A percentile compares a stretch with the other conserved stretches of the same genome.
phyloP scores from a whole-genome alignment of 495 filamentous ascomycete genomes.

The Podospora australis region DNA sequence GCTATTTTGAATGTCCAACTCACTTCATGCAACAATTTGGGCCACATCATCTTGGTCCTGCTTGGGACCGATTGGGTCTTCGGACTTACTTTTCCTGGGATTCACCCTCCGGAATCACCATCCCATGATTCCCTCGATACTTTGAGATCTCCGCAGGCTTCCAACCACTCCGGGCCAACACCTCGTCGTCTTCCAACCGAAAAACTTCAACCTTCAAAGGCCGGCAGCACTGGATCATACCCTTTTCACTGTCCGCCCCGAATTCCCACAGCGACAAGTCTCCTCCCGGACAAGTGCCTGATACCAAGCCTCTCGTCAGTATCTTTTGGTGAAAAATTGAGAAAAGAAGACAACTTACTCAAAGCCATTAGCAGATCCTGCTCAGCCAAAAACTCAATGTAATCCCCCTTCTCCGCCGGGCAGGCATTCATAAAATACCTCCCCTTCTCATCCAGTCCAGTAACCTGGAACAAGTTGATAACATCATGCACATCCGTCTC shows the following conservation, averaged over 20 bases:
- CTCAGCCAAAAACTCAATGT: constrained; percentile 73
- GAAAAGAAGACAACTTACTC: constrained; percentile 29
- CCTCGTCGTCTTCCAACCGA: constrained; percentile 44
- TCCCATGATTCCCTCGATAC: constrained; percentile 64
- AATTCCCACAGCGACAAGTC: constrained; percentile 74
- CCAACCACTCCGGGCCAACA: constrained; percentile 52
- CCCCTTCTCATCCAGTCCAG: constrained; percentile 62
- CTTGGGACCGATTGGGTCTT: no score
- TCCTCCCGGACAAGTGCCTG: constrained; percentile 46
- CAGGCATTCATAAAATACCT: constrained; percentile 72
- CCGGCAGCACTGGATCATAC: constrained; percentile 68
- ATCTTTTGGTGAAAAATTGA: background rate
- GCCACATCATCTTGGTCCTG: no score
- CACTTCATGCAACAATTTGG: no score
- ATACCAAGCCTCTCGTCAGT: constrained; percentile 22
- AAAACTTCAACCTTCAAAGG: constrained; percentile 67
- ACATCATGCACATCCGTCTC: constrained; percentile 77
- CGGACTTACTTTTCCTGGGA: background rate
- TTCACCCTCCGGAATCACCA: constrained; percentile 28
- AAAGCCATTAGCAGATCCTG: constrained; percentile 68
- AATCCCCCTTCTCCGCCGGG: constrained; percentile 59
- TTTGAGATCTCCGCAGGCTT: constrained; percentile 46
- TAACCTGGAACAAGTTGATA: constrained; percentile 76
- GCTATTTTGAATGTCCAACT: no score
- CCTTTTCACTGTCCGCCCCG: constrained; percentile 54